These are phyloP conservation scores for Teratosphaeria viscida DNA, from an alignment of 2,329 filamentous ascomycete genomes.

Conservation along the genomic window DNA sequence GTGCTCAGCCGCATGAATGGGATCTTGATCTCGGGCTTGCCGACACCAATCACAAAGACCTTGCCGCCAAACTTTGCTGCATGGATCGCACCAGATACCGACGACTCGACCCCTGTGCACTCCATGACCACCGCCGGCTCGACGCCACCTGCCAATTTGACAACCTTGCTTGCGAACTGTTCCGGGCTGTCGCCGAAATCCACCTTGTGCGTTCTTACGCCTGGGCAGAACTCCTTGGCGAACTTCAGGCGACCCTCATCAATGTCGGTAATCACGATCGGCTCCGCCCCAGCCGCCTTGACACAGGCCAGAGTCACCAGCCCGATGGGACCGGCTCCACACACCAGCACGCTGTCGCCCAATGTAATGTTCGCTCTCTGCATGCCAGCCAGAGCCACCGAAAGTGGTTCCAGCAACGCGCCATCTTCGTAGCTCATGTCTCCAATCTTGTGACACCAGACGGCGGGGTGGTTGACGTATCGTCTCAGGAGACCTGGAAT, in stretches of 20 bases:
- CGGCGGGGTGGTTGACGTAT: constrained; percentile 88
- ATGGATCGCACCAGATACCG: constrained; percentile 77
- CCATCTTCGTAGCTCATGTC: constrained; percentile 88
- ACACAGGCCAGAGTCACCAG: constrained; percentile 78
- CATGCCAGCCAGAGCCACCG: constrained; percentile 78
- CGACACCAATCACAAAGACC: constrained; percentile 93
- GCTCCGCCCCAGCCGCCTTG: constrained; percentile 76
- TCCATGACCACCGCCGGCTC: constrained; percentile 78
- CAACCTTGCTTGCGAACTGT: constrained; percentile 58
- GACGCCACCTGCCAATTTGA: constrained; percentile 62
- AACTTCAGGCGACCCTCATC: constrained; percentile 76
- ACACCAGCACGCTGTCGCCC: constrained; percentile 80
- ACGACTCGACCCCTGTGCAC: constrained; percentile 90
- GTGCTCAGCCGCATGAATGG: constrained; percentile 91
- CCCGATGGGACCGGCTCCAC: constrained; percentile 88
- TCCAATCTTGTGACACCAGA: constrained; percentile 94
- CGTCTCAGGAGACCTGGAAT: constrained; percentile 76
- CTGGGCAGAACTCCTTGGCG: constrained; percentile 71
- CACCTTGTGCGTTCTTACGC: constrained; percentile 71
- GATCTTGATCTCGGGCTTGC: constrained; percentile 88
- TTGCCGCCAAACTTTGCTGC: constrained; percentile 90
- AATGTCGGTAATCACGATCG: constrained; percentile 90
- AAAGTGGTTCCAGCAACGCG: constrained; percentile 79
- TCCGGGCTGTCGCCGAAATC: constrained; percentile 53
- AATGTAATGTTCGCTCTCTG: constrained; percentile 70